Percentiles rank a stretch among this genome's conserved stretches.
These are phyloP conservation scores for Spathaspora gorwiae DNA, from an alignment of 805 yeast genomes.

Conservation along the genomic window DNA sequence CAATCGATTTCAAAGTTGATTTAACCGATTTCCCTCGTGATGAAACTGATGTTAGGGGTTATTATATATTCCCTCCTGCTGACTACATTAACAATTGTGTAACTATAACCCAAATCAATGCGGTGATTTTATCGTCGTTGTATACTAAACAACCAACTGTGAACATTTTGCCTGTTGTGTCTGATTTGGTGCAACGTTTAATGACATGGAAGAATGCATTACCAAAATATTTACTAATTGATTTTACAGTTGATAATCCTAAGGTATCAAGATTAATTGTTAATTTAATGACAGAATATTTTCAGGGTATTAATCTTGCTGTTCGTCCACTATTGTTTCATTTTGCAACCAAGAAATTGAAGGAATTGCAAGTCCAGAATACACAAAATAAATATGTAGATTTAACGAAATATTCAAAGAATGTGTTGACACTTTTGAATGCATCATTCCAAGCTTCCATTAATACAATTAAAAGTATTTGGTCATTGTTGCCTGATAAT, in stretches of 20 bases:
- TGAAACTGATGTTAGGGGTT: constrained; percentile 52
- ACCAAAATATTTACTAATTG: constrained; percentile 62
- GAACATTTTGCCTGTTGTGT: constrained; percentile 71
- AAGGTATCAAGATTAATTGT: constrained; percentile 63
- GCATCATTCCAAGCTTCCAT: constrained; percentile 80
- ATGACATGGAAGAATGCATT: constrained; percentile 63
- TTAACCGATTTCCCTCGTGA: constrained; percentile 30
- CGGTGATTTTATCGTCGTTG: constrained; percentile 61
- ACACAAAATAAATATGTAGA: constrained; percentile 52
- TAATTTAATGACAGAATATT: constrained; percentile 76
- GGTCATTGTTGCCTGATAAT: constrained; percentile 71
- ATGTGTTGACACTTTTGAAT: constrained; percentile 63
- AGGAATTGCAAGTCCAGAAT: constrained; percentile 38
- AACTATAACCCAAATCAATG: constrained; percentile 73
- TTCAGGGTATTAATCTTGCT: constrained; percentile 76
- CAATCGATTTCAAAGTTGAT: constrained; percentile 65
- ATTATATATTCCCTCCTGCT: constrained; percentile 73
- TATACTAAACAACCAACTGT: constrained; percentile 73
- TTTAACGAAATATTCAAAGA: constrained; percentile 60
- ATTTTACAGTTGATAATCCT: constrained; percentile 50
- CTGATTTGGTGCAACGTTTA: constrained; percentile 62
- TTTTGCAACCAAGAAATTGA: constrained; percentile 64
- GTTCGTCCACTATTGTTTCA: constrained; percentile 74
- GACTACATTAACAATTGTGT: constrained; percentile 75
- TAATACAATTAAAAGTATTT: constrained; percentile 65